These are phyloP conservation scores for Solanum appendiculatum DNA, from an alignment of 257 asterid species.

Conservation along the genomic window DNA sequence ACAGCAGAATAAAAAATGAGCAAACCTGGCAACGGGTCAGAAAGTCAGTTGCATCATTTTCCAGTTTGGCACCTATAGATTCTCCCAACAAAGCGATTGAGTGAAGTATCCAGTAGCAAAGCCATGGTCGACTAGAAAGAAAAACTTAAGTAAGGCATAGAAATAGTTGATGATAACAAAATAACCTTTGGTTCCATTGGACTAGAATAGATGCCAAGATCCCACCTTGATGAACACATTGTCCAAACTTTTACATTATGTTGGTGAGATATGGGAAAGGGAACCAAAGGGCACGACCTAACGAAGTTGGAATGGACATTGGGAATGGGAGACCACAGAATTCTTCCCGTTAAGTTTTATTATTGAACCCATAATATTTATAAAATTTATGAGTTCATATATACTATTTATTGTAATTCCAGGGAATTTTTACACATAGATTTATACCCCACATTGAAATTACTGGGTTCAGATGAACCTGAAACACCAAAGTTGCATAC, in stretches of 20 bases:
- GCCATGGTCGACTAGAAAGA: conserved; percentile 84
- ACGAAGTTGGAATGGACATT: neutral
- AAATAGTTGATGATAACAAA: neutral
- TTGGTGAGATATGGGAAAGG: neutral
- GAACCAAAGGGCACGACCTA: neutral
- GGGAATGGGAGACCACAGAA: neutral
- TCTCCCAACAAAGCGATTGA: conserved; percentile 81
- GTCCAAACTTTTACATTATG: neutral
- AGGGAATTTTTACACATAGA: neutral
- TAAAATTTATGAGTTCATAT: neutral
- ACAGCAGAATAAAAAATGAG: neutral
- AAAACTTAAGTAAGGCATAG: neutral
- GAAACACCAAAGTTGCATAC: neutral
- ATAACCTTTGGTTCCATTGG: neutral
- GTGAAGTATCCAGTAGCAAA: conserved; percentile 92
- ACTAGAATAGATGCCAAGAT: neutral
- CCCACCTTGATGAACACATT: neutral
- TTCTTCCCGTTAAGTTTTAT: neutral
- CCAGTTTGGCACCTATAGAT: conserved; percentile 44
- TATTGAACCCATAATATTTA: neutral
- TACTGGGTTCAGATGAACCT: neutral
- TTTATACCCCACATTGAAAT: neutral
- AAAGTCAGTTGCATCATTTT: conserved; percentile 52
- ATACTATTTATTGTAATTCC: neutral
- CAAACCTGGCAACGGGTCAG: conserved; percentile 75